These are phyloP conservation scores for Diversispora epigaea DNA, from an alignment of 192 early-diverging fungal species.

Conservation along the genomic window DNA sequence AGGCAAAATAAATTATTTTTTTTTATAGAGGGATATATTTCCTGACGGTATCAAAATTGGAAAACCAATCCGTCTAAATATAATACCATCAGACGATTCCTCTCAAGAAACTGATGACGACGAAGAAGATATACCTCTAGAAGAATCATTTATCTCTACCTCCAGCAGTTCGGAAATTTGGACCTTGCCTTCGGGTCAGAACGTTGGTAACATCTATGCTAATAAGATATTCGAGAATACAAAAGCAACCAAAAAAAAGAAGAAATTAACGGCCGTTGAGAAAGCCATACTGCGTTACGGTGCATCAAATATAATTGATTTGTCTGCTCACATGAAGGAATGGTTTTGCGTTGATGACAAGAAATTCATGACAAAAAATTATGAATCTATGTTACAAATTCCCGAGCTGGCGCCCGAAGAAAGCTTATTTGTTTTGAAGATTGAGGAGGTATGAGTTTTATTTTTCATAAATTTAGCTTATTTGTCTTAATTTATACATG, in stretches of 20 bases:
- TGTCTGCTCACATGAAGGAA: conserved; percentile 31
- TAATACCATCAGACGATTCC: neutral
- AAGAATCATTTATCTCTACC: neutral
- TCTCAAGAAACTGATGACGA: neutral
- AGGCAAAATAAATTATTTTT: neutral
- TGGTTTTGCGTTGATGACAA: conserved; percentile 20
- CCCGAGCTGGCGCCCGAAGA: conserved; percentile 15
- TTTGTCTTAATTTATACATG: conserved; percentile 15
- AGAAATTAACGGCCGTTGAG: conserved; percentile 17
- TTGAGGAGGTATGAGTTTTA: conserved; percentile 28
- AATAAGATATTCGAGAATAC: conserved; percentile 19
- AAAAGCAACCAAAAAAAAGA: conserved; percentile 17
- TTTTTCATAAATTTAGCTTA: conserved; percentile 24
- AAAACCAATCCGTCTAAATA: neutral
- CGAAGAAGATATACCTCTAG: conserved; percentile 9
- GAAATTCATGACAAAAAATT: conserved; percentile 23
- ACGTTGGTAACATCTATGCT: conserved; percentile 15
- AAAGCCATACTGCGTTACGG: conserved; percentile 24
- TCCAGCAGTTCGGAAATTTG: neutral
- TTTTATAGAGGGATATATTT: neutral
- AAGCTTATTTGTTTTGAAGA: conserved; percentile 16
- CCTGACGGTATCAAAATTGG: conserved; percentile 21
- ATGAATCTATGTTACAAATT: conserved; percentile 24
- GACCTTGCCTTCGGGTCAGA: conserved; percentile 19
- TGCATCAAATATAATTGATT: conserved; percentile 24